These are phyloP conservation scores for Cryptococcus hybrid DNA, from an alignment of 1,284 basidiomycete genomes.

Conservation along the genomic window DNA sequence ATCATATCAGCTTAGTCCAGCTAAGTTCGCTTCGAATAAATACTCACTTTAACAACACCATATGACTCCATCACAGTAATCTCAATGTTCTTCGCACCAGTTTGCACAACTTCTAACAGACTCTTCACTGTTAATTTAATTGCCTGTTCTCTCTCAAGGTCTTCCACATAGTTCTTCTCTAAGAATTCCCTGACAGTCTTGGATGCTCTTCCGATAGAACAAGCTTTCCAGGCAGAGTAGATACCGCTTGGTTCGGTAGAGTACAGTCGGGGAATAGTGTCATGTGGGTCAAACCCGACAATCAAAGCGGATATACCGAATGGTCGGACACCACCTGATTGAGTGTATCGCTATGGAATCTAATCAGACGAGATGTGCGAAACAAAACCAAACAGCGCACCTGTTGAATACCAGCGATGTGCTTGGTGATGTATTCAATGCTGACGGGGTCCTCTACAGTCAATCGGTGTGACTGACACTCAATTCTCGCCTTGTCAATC, in stretches of 20 bases:
- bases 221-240: slow-evolving; percentile 99
- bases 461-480: slow-evolving; percentile 96
- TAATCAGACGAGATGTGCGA: background rate
- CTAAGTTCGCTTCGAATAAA: background rate
- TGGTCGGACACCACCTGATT: slow-evolving; percentile 97
- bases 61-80: slow-evolving; percentile 95
- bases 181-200: slow-evolving; percentile 99
- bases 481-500: slow-evolving; percentile 96
- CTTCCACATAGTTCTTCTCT: slow-evolving; percentile 97
- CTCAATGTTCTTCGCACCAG: slow-evolving; percentile 99
- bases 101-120: slow-evolving; percentile 96
- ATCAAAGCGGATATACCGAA: slow-evolving; percentile 98
- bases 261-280: slow-evolving; percentile 83
- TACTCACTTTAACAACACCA: slow-evolving; percentile 78
- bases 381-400: slow-evolving; percentile 52
- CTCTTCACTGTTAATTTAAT: slow-evolving; percentile 97
- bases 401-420: slow-evolving; percentile 97
- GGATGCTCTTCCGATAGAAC: slow-evolving; percentile 94
- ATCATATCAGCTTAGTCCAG: slow-evolving; percentile 3
- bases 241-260: slow-evolving; percentile 98
- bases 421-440: slow-evolving; percentile 97
- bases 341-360: slow-evolving; percentile 79
- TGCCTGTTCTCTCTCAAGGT: slow-evolving; percentile 79
- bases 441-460: slow-evolving; percentile 98
- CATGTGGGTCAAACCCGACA: slow-evolving; percentile 95